Evolutionary conservation across 1,139 yeast genomes (phyloP), one percentile per base, ranked within the genome.

Genomic region (Candida glucosophila): DNA sequence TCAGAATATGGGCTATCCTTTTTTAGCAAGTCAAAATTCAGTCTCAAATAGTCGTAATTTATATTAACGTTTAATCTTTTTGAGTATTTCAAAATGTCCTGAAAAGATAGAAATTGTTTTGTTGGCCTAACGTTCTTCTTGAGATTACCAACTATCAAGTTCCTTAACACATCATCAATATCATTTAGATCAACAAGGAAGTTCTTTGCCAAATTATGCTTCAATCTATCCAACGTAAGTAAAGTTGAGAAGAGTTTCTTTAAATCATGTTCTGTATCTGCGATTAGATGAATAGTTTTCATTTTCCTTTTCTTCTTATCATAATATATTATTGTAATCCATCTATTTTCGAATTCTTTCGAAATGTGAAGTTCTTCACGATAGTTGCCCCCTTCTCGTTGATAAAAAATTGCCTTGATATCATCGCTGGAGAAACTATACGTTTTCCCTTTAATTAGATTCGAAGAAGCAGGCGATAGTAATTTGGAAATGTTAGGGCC

Each of bases 311-410:
- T 77, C 29, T 72, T 55, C 32, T 70, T 69, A 37, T 69, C 66
- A 22, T 59, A 67, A 44, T 83, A 88, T 9, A 83, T 72, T 17
- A 90, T 69, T 0, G 95, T 77, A 2, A 83, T 66, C 98, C 98
- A 90, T 12, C 72, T 58, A 9, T 62, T 57, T 25, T 75, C 74
- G 28, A 67, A 69, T 25, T 79, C 86, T 24, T 72, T 58, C 1
- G 88, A 70, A 1, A 86, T 68, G 24, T 78, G 77, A 35, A 82
- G 68, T 47, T 83, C 94, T 43, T 88, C 95, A 32, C 95, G 59
- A 44, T 85, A 88, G 35, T 81, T 80, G 15, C 70, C 64, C 1
- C 95, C 96, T 38, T 79, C 80, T 9, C 63, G 67, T 7, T 77
- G 85, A 7, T 67, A 59, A 28, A 86, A 56, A 2, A 85, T 67